Evolutionary conservation across 345 rosid species (phyloP).

Genomic region (Trapa incisa): DNA sequence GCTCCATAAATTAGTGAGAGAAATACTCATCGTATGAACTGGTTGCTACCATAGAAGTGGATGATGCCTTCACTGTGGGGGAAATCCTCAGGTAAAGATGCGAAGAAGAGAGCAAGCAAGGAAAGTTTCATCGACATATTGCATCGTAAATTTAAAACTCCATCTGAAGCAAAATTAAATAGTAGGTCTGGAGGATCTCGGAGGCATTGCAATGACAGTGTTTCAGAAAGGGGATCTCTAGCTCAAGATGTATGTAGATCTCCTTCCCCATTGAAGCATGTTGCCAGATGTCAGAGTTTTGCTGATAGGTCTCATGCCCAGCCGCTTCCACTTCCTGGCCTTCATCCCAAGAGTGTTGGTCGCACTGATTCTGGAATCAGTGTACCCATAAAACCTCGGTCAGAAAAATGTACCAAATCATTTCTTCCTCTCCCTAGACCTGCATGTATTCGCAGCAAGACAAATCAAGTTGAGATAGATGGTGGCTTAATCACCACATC

Average conservation of each 20-base stretch:
- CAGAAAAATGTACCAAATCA: slow-evolving; percentile 31
- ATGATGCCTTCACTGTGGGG: slow-evolving; percentile 72
- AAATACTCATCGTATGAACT: not conserved
- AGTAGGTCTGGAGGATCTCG: slow-evolving; percentile 37
- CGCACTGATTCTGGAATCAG: slow-evolving; percentile 42
- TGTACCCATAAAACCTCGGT: slow-evolving; percentile 34
- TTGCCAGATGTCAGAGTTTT: slow-evolving; percentile 75
- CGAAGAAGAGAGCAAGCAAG: slow-evolving; percentile 59
- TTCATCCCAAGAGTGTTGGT: slow-evolving; percentile 23
- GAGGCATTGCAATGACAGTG: slow-evolving; percentile 34
- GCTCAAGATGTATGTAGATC: slow-evolving; percentile 63
- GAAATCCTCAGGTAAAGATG: slow-evolving; percentile 56
- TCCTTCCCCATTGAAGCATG: slow-evolving; percentile 58
- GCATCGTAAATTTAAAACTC: slow-evolving; percentile 44
- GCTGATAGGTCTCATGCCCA: slow-evolving; percentile 58
- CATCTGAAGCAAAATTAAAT: slow-evolving; percentile 41
- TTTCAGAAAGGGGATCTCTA: slow-evolving; percentile 50
- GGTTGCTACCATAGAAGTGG: not conserved
- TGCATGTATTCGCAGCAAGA: slow-evolving; percentile 25
- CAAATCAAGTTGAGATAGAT: slow-evolving; percentile 33
- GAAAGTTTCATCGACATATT: slow-evolving; percentile 59
- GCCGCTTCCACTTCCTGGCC: slow-evolving; percentile 74
- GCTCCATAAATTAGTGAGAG: not conserved
- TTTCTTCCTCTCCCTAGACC: slow-evolving; percentile 64
- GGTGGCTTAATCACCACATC: slow-evolving; percentile 61